phyloP scores from a whole-genome alignment of 306 rosid genomes.

The Dalbergia oliveri region DNA sequence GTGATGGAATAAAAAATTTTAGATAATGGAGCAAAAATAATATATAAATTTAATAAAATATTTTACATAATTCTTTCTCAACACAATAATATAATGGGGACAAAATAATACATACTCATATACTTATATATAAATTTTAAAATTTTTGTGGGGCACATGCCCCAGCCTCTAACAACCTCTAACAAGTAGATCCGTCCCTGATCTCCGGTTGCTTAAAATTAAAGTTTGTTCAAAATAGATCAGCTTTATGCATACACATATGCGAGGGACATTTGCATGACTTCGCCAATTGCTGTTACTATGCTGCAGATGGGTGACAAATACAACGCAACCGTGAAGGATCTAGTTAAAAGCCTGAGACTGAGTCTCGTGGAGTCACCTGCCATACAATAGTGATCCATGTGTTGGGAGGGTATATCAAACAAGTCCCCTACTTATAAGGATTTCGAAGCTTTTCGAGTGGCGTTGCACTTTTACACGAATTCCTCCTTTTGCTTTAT shows the following conservation, averaged over 20 bases:
- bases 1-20: no score
- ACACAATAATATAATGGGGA: no score
- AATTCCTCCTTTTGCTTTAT: not conserved
- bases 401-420: no score
- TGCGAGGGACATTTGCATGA: not conserved
- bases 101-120: no score
- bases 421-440: not conserved
- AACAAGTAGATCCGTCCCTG: no score
- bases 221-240: not conserved
- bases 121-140: no score
- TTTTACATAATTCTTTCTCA: no score
- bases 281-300: conserved; percentile 7
- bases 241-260: not conserved
- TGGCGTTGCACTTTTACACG: not conserved
- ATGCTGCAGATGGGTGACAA: conserved; percentile 31
- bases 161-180: no score
- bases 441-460: not conserved
- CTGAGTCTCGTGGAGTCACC: not conserved
- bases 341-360: conserved; percentile 36
- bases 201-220: no score
- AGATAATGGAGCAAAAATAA: no score
- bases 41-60: no score
- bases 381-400: not conserved
- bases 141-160: no score
- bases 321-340: conserved; percentile 9